Base-by-base conservation (phyloP, 257 asterid genomes). In the Dorcoceras hygrometricum region DNA sequence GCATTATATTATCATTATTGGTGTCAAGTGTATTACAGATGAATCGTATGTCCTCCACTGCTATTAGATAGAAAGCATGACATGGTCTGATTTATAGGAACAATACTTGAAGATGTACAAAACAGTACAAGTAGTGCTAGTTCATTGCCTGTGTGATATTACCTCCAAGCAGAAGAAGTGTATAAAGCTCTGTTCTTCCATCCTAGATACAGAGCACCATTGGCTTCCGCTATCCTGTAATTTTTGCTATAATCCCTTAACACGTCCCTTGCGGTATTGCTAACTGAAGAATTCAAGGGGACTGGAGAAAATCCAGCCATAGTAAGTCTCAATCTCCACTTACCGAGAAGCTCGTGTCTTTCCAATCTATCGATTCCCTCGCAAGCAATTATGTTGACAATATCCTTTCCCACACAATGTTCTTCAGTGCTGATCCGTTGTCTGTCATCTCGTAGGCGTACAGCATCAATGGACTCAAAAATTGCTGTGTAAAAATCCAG, bases 401-500 rank as follows among this genome's bases (percentile, higher is more conserved):
- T 76, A 28, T 92, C 98, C 71, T 82, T 77, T 0, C 96, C 98
- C 32, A 92, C 83, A 1, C 96, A 92, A 46, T 92, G 87, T 74
- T 86, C 87, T 82, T 92, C 98, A 0, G 96, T 90, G 0, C 83
- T 84, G 7, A 87, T 87, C 68, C 96, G 71, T 66, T 83, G 79
- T 61, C 76, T 80, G 31, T 92, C 96, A 8, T 87, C 93, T 80
- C 96, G 80, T 1, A 90, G 69, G 5, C 83, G 82, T 22, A 77
- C 89, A 5, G 84, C 87, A 57, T 87, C 96, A 16, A 87, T 89
- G 2, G 98, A 92, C 83, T 92, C 96, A 2, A 92, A 89, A 96
- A 92, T 92, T 3, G 98, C 96, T 10, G 89, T 65, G 39, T 92
- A 89, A 73, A 86, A 46, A 46, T 70, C 82, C 0, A 73, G 68